These are phyloP conservation scores for Tephrocybe sp. DNA, from an alignment of 768 basidiomycete genomes.

Conservation along the genomic window DNA sequence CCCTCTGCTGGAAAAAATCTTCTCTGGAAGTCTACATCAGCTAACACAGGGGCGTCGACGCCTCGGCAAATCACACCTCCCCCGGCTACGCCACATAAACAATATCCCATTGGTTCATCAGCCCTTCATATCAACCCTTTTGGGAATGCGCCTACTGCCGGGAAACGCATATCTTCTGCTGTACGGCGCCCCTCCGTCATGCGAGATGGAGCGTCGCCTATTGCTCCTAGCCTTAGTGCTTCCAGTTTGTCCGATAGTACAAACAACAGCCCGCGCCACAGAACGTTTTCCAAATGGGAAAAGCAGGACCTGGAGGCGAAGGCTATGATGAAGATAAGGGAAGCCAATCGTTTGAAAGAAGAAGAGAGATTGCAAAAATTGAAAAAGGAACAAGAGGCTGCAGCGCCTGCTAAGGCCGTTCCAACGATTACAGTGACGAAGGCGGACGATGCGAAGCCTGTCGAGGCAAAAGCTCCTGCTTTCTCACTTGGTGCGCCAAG, in stretches of 20 bases:
- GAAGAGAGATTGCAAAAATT: slow-evolving; percentile 33
- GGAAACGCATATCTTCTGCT: slow-evolving; percentile 37
- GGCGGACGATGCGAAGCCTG: slow-evolving; percentile 21
- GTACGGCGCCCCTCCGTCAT: slow-evolving; percentile 41
- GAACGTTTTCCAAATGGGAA: slow-evolving; percentile 75
- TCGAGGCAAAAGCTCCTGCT: slow-evolving; percentile 18
- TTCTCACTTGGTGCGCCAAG: slow-evolving; percentile 18
- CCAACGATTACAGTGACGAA: slow-evolving; percentile 30
- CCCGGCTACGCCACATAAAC: slow-evolving; percentile 22
- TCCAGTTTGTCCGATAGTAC: slow-evolving; percentile 51
- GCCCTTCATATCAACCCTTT: slow-evolving; percentile 53
- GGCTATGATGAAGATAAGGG: slow-evolving; percentile 70
- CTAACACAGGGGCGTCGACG: slow-evolving; percentile 27
- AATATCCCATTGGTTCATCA: slow-evolving; percentile 39
- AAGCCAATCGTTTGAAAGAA: slow-evolving; percentile 43
- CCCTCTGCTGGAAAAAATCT: slow-evolving; percentile 57
- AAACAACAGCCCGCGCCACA: slow-evolving; percentile 38
- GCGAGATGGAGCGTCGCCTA: slow-evolving; percentile 1
- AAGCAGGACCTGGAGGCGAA: slow-evolving; percentile 82
- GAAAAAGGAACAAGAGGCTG: slow-evolving; percentile 20
- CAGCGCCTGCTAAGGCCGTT: slow-evolving; percentile 20
- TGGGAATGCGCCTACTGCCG: slow-evolving; percentile 26
- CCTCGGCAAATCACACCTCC: slow-evolving; percentile 29
- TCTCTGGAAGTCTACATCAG: slow-evolving; percentile 61
- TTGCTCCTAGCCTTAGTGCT: slow-evolving; percentile 23